Percentiles rank a stretch among this genome's conserved stretches.
Evolutionary conservation across 768 basidiomycete species (phyloP).

Genomic region (Mycena latifolia): DNA sequence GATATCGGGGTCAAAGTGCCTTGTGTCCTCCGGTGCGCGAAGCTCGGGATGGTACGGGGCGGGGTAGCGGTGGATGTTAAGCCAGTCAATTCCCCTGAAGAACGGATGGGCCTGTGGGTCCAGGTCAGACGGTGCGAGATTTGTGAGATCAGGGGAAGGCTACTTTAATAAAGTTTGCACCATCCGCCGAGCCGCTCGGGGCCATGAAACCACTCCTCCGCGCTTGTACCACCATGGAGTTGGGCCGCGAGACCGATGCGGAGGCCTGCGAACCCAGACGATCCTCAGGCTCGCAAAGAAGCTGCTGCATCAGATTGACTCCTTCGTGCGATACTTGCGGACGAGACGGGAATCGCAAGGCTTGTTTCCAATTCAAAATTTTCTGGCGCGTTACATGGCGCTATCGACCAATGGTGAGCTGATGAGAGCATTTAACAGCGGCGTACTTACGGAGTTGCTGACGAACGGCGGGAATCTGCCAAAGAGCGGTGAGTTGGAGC

Average conservation of each 20-base stretch:
- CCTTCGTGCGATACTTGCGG: constrained; percentile 91
- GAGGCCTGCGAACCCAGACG: constrained; percentile 85
- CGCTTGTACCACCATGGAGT: constrained; percentile 80
- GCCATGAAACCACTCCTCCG: constrained; percentile 81
- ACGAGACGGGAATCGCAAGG: constrained; percentile 86
- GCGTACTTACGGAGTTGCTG: constrained; percentile 83
- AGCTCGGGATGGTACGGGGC: constrained; percentile 95
- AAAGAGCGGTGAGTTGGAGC: constrained; percentile 22
- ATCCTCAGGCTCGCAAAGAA: constrained; percentile 97
- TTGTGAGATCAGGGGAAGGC: constrained; percentile 26
- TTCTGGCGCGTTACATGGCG: constrained; percentile 96
- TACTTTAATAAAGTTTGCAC: constrained; percentile 93
- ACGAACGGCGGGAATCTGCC: constrained; percentile 94
- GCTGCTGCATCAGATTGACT: constrained; percentile 86
- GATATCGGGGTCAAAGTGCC: constrained; percentile 96
- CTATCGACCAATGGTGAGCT: constrained; percentile 51
- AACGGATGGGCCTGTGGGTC: constrained; percentile 80
- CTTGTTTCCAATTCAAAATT: constrained; percentile 95
- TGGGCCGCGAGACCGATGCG: constrained; percentile 77
- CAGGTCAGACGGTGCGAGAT: constrained; percentile 11
- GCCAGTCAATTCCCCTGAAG: constrained; percentile 94
- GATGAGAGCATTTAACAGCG: constrained; percentile 18
- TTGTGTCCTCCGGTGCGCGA: constrained; percentile 84
- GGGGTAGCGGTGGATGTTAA: constrained; percentile 82
- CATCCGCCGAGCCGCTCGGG: constrained; percentile 69